Evolutionary conservation across 2,329 filamentous ascomycete species (phyloP).

Genomic region (Epichloe scottii): DNA sequence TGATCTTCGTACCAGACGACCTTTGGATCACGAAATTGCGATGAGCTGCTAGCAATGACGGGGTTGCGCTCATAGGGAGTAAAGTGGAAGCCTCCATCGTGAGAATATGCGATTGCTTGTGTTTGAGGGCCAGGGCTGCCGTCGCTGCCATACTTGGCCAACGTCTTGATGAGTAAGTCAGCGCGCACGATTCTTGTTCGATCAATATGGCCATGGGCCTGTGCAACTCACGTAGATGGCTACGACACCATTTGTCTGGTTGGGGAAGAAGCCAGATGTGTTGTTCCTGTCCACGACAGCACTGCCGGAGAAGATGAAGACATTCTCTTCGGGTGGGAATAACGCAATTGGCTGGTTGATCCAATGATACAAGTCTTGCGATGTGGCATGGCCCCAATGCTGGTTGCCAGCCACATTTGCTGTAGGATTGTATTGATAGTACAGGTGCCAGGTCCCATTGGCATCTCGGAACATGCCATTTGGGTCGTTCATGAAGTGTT

Average conservation of each 20-base stretch:
- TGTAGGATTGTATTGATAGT: constrained; percentile 44
- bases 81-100: constrained; percentile 50
- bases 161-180: constrained; percentile 11
- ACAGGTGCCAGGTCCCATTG: constrained; percentile 47
- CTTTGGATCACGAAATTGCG: constrained; percentile 53
- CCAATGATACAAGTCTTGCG: constrained; percentile 50
- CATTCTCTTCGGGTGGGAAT: constrained; percentile 30
- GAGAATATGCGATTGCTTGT: constrained; percentile 50
- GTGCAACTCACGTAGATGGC: constrained; percentile 27
- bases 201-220: no score
- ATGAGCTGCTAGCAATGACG: constrained; percentile 40
- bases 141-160: constrained; percentile 5
- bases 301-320: constrained; percentile 40
- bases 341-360: constrained; percentile 51
- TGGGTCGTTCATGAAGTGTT: constrained; percentile 7
- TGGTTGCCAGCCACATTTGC: constrained; percentile 41
- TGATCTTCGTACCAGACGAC: constrained; percentile 43
- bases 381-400: constrained; percentile 57
- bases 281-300: constrained; percentile 50
- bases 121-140: constrained; percentile 23
- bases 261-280: constrained; percentile 52
- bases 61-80: constrained; percentile 47
- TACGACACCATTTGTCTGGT: constrained; percentile 47
- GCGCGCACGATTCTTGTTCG: background rate
- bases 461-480: constrained; percentile 33